Percentiles rank a stretch among this genome's conserved stretches.
Evolutionary conservation across 805 yeast species (phyloP).

Genomic region (Tetrapisispora nanseiensis): DNA sequence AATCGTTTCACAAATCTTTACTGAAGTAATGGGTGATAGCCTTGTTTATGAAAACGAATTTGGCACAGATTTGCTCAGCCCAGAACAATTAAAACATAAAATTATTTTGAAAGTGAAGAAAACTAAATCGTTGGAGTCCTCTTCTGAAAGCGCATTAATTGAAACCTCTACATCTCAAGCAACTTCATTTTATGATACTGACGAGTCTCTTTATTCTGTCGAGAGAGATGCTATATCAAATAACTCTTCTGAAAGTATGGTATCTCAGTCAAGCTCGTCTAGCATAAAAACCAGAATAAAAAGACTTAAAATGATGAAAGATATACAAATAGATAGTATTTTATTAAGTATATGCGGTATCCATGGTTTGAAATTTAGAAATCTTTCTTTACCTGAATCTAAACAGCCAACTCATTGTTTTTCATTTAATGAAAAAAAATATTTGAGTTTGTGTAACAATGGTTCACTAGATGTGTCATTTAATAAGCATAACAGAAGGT

Average conservation of each 20-base stretch:
- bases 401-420: constrained; percentile 74
- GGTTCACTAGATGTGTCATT: constrained; percentile 43
- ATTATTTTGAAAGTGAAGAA: constrained; percentile 74
- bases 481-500: constrained; percentile 66
- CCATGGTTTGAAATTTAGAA: constrained; percentile 67
- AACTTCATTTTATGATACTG: constrained; percentile 13
- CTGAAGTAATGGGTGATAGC: constrained; percentile 27
- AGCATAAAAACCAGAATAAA: constrained; percentile 16
- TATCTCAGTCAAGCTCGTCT: constrained; percentile 1
- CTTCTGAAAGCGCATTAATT: neutral
- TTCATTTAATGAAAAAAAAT: constrained; percentile 69
- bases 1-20: constrained; percentile 44
- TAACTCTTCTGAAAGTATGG: constrained; percentile 9
- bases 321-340: constrained; percentile 15
- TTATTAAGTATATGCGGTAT: constrained; percentile 28
- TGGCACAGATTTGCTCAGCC: constrained; percentile 48
- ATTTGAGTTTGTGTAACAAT: constrained; percentile 57
- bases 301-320: constrained; percentile 27
- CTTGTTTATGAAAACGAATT: constrained; percentile 4
- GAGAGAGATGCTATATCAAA: constrained; percentile 19
- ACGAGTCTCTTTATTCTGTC: constrained; percentile 28
- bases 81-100: constrained; percentile 57
- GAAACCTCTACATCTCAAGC: constrained; percentile 4
- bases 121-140: constrained; percentile 17
- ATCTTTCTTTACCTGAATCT: constrained; percentile 79